Percentiles rank a stretch among this genome's conserved stretches.
phyloP scores from a whole-genome alignment of 495 filamentous ascomycete genomes.

The Podospora pseudopauciseta region DNA sequence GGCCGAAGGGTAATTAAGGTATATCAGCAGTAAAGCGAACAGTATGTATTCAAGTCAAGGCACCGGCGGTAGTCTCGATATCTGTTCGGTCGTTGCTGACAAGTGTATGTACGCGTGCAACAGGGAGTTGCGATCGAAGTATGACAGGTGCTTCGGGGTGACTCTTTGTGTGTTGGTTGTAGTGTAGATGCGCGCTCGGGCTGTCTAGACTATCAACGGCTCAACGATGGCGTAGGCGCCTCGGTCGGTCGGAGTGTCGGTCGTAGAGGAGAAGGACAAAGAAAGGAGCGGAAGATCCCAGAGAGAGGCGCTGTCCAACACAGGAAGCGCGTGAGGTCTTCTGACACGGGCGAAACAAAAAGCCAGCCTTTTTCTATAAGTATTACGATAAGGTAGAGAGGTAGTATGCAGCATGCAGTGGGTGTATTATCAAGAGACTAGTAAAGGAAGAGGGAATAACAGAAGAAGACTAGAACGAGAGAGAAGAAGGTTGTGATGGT shows the following conservation, averaged over 20 bases:
- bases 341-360: slow-evolving; percentile 13
- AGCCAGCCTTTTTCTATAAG: slow-evolving; percentile 6
- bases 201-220: slow-evolving; percentile 2
- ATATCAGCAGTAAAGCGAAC: background rate
- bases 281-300: slow-evolving; percentile 3
- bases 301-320: background rate
- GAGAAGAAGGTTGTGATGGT: background rate
- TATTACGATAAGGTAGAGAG: background rate
- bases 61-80: background rate
- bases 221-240: background rate
- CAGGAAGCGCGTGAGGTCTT: slow-evolving; percentile 1
- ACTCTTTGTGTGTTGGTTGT: background rate
- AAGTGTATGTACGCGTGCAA: slow-evolving; percentile 1
- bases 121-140: slow-evolving; percentile 1
- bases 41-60: background rate
- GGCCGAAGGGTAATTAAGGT: background rate
- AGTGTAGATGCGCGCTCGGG: background rate
- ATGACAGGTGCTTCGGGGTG: background rate
- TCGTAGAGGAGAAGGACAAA: background rate
- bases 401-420: background rate
- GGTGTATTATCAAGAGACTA: background rate
- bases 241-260: background rate
- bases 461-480: background rate
- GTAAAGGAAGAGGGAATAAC: background rate
- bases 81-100: background rate